These are phyloP conservation scores for Cinnamomum chago DNA, from an alignment of 164 flowering plant genomes.

Conservation along the genomic window DNA sequence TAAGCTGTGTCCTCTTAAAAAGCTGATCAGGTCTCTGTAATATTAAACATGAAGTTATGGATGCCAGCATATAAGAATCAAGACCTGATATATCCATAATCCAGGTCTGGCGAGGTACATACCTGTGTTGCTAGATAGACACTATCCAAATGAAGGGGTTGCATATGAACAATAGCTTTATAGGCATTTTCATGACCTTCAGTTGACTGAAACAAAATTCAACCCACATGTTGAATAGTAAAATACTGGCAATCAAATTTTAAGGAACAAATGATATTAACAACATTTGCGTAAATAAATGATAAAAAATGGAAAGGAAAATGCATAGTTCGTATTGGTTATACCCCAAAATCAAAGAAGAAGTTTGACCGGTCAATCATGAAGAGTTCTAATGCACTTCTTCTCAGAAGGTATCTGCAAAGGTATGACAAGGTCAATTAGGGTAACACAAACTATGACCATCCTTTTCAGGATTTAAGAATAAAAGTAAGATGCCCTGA, in stretches of 20 bases:
- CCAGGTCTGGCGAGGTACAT: neutral
- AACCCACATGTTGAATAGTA: neutral
- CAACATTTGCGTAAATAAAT: slow-evolving; percentile 1
- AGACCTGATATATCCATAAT: neutral
- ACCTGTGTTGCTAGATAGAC: slow-evolving; percentile 97
- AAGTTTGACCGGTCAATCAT: slow-evolving; percentile 96
- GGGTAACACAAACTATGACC: neutral
- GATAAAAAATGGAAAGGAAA: neutral
- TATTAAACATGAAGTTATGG: neutral
- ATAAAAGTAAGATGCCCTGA: too few relatives aligned
- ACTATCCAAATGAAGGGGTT: slow-evolving; percentile 90
- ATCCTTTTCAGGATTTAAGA: neutral
- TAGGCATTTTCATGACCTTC: slow-evolving; percentile 90
- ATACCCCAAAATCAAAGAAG: slow-evolving; percentile 99
- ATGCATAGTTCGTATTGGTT: neutral
- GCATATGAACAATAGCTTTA: slow-evolving; percentile 84
- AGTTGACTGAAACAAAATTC: slow-evolving; percentile 43
- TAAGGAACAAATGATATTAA: neutral
- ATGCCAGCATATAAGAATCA: neutral
- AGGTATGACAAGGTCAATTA: neutral
- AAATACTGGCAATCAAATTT: neutral
- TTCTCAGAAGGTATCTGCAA: slow-evolving; percentile 83
- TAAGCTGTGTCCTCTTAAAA: slow-evolving; percentile 88
- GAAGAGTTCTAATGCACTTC: slow-evolving; percentile 96
- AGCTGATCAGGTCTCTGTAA: slow-evolving; percentile 93